These are phyloP conservation scores for Colletotrichum zoysiae DNA, from an alignment of 2,329 filamentous ascomycete genomes.

Conservation along the genomic window DNA sequence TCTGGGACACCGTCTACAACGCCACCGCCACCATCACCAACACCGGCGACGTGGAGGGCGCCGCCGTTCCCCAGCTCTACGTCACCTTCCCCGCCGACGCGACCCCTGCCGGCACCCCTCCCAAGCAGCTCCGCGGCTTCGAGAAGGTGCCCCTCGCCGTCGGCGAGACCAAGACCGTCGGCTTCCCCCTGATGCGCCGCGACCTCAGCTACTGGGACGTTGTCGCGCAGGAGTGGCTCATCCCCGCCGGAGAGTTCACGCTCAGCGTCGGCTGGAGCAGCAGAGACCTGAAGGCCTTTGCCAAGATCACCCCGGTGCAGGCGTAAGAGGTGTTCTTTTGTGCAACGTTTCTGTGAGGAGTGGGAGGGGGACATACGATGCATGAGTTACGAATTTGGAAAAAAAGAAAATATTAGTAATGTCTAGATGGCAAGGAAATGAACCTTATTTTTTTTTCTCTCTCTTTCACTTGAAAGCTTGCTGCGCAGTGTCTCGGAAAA, in stretches of 20 bases:
- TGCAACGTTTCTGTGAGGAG: not conserved
- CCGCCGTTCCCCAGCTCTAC: conserved; percentile 68
- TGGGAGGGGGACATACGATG: not conserved
- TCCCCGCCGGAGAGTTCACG: conserved; percentile 50
- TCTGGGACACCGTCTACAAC: conserved; percentile 65
- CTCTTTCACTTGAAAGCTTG: not conserved
- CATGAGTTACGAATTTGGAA: conserved; percentile 33
- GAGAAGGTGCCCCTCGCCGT: conserved; percentile 60
- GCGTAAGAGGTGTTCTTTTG: conserved; percentile 12
- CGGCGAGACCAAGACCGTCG: conserved; percentile 55
- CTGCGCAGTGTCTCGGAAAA: not conserved
- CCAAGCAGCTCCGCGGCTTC: conserved; percentile 63
- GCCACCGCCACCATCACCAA: conserved; percentile 63
- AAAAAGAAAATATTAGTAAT: conserved; percentile 35
- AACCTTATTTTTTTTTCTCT: not conserved
- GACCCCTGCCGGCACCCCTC: conserved; percentile 59
- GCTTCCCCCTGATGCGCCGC: conserved; percentile 61
- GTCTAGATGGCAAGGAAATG: conserved; percentile 19
- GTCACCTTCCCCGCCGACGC: conserved; percentile 55
- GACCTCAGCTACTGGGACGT: conserved; percentile 65
- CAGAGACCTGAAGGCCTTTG: conserved; percentile 39
- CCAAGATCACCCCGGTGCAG: conserved; percentile 35
- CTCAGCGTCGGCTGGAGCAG: conserved; percentile 51
- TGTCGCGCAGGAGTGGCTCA: conserved; percentile 56
- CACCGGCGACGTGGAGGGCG: conserved; percentile 61